phyloP scores from a whole-genome alignment of 371 early-diverging fungal species.

The Mucor lusitanicus region DNA sequence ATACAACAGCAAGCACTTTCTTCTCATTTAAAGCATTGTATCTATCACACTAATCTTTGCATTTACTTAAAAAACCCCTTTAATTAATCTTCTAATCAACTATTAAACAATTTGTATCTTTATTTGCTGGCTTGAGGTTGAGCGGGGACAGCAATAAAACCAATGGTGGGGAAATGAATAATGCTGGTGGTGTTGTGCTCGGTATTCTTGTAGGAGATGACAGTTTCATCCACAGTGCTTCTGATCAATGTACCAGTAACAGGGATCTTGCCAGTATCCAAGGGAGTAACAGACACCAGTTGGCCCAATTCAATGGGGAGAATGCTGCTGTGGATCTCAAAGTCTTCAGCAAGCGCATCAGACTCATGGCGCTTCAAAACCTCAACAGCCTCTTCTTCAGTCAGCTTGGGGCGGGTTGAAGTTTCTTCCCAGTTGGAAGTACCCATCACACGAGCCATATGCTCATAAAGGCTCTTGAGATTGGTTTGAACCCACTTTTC shows the following conservation, averaged over 20 bases:
- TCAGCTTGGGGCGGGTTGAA: not conserved
- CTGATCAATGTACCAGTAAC: constrained; percentile 40
- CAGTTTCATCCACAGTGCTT: constrained; percentile 30
- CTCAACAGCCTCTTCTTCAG: constrained; percentile 18
- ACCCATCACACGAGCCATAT: constrained; percentile 32
- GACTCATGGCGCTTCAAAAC: constrained; percentile 8
- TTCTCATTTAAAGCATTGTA: not conserved
- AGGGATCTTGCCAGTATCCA: constrained; percentile 53
- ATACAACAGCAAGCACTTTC: not conserved
- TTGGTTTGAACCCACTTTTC: constrained; percentile 10
- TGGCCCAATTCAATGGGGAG: constrained; percentile 38
- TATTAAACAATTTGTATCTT: too few relatives aligned
- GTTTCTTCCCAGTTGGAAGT: constrained; percentile 22
- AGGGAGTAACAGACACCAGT: constrained; percentile 45
- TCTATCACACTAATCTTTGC: too few relatives aligned
- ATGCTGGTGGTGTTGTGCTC: constrained; percentile 7
- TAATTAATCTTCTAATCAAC: too few relatives aligned
- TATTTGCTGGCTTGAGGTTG: not conserved
- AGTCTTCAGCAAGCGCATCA: not conserved
- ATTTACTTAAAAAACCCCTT: too few relatives aligned
- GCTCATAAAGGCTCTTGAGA: constrained; percentile 17
- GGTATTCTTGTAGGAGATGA: constrained; percentile 30
- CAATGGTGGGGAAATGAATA: constrained; percentile 20
- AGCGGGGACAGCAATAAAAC: constrained; percentile 14
- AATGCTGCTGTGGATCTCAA: constrained; percentile 11